Evolutionary conservation across 345 rosid genomes (phyloP).

Genomic region (Trapa incisa): DNA sequence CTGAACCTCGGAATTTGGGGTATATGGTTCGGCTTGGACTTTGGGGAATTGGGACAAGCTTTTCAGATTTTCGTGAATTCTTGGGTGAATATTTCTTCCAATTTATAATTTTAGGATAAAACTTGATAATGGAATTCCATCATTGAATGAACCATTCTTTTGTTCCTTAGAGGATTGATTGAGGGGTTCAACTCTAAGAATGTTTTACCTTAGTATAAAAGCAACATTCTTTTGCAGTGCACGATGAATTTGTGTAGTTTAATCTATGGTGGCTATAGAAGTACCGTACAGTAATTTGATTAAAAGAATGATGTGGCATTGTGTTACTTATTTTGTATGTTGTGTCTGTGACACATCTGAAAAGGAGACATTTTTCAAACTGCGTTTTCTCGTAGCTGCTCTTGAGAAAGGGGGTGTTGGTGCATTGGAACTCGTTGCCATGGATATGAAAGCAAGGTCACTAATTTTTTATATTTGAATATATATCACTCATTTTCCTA

Average conservation of each 20-base stretch:
- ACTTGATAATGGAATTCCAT: neutral
- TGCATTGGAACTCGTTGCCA: conserved; percentile 96
- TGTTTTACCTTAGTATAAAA: neutral
- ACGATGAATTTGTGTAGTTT: neutral
- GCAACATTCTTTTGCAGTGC: neutral
- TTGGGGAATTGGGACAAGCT: conserved; percentile 95
- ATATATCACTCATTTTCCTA: neutral
- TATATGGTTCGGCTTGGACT: conserved; percentile 99
- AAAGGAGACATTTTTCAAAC: neutral
- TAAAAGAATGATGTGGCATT: neutral
- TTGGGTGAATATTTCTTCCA: conserved; percentile 29
- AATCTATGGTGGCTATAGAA: neutral
- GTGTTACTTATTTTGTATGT: neutral
- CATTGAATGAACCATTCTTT: neutral
- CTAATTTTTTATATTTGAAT: neutral
- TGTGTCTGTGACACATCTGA: neutral
- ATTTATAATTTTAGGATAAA: neutral
- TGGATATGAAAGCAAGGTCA: conserved; percentile 99
- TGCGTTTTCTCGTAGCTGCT: conserved; percentile 43
- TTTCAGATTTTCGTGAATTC: conserved; percentile 59
- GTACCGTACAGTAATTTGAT: neutral
- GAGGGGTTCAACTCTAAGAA: neutral
- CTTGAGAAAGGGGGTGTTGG: conserved; percentile 98
- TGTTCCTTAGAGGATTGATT: neutral
- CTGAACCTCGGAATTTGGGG: conserved; percentile 99